Evolutionary conservation across 1,284 basidiomycete species (phyloP).

Genomic region (Porogramme epimiltina): DNA sequence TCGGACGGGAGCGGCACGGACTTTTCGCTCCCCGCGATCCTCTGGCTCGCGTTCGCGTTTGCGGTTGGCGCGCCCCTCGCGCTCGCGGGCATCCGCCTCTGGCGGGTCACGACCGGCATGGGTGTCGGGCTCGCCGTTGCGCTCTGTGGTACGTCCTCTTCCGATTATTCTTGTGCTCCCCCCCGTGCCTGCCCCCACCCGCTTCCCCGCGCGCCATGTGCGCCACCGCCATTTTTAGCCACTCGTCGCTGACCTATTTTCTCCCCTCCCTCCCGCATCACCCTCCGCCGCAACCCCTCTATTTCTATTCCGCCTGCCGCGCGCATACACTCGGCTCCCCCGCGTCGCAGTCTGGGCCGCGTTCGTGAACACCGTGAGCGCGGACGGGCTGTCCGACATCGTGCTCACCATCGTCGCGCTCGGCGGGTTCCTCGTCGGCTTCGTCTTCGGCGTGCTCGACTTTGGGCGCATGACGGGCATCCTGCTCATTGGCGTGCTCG

Average conservation of each 20-base stretch:
- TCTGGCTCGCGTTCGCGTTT: constrained; percentile 60
- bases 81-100: constrained; percentile 54
- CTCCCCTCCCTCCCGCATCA: not conserved
- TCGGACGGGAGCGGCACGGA: constrained; percentile 59
- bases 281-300: not conserved
- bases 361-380: constrained; percentile 55
- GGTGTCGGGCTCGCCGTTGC: constrained; percentile 51
- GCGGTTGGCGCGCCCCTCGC: constrained; percentile 54
- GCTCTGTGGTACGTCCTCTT: constrained; percentile 53
- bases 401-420: constrained; percentile 50
- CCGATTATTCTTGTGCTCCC: not conserved
- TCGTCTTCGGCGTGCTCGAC: constrained; percentile 52
- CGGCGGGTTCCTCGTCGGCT: constrained; percentile 50
- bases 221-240: too few relatives aligned
- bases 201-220: not conserved
- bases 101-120: constrained; percentile 54
- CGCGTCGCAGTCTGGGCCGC: constrained; percentile 57
- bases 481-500: constrained; percentile 45
- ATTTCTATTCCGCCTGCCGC: not conserved
- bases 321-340: not conserved
- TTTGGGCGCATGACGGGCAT: constrained; percentile 50
- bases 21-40: constrained; percentile 47
- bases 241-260: not conserved
- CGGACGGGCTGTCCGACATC: constrained; percentile 51
- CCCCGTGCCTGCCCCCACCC: not conserved